Evolutionary conservation across 2,329 filamentous ascomycete species (phyloP).

Genomic region (Colletotrichum truncatum): DNA sequence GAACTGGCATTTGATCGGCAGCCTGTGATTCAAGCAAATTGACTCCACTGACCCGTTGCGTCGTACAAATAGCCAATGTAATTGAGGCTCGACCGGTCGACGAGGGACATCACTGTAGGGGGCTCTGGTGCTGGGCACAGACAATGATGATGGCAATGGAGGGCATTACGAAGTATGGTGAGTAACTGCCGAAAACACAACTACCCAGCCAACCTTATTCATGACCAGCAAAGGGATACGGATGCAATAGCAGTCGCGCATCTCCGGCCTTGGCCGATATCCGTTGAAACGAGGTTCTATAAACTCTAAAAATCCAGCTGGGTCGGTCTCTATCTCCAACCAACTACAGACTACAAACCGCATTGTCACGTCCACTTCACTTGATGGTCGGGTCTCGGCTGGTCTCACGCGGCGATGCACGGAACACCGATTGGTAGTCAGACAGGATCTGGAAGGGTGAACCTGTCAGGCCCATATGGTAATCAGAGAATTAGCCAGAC

Average conservation of each 20-base stretch:
- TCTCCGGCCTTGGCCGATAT: neutral
- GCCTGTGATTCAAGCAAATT: neutral
- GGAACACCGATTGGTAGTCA: neutral
- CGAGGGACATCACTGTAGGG: neutral
- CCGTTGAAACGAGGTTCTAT: neutral
- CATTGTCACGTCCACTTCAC: neutral
- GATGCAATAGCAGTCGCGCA: neutral
- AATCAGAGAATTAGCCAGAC: neutral
- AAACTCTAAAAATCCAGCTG: constrained; percentile 10
- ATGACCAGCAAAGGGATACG: constrained; percentile 1
- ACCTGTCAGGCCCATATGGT: neutral
- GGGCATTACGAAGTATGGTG: neutral
- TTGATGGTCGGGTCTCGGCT: constrained; percentile 1
- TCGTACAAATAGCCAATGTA: neutral
- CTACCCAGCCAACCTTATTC: constrained; percentile 6
- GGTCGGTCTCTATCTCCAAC: neutral
- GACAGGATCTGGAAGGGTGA: constrained; percentile 7
- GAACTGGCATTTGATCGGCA: neutral
- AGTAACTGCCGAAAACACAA: neutral
- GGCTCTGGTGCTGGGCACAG: neutral
- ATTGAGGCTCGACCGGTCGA: neutral
- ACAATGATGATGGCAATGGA: neutral
- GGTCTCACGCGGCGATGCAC: constrained; percentile 1
- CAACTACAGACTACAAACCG: neutral
- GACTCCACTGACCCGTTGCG: neutral